Evolutionary conservation across 73 alveolate species (phyloP), one percentile per base, ranked within the genome.

Genomic region (Stentor roeselii): DNA sequence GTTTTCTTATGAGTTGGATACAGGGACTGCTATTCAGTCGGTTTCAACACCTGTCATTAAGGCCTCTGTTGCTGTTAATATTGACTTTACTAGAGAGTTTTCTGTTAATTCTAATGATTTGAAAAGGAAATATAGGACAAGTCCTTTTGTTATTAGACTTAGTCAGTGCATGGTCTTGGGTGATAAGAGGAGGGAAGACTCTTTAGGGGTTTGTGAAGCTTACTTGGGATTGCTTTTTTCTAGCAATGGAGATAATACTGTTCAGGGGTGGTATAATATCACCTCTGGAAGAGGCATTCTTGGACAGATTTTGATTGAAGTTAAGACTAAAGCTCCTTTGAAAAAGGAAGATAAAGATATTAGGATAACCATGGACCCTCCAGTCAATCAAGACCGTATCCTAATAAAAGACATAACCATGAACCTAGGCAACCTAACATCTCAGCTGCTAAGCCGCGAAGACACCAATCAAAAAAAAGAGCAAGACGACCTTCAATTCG

Each of bases 171-270:
- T 67, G 11, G 80, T 21, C 34, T 30, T 1, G 14, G n/a, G 41
- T 21, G 34, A 67, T 67, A 0, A 40, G 80, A 14, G 80, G 2
- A n/a, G 80, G 34, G 80, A 67, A 67, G 37, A 21, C 11, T 11
- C 37, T 21, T 21, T 67, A 67, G 80, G 80, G 14, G 37, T 67
- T 67, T 67, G 80, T 67, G 80, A 67, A 67, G 80, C 37, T 1
- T 67, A 67, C 34, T 11, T 67, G 21, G 80, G 80, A 27, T 40
- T 67, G n/a, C 34, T 67, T 27, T 67, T 67, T 67, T 67, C 80
- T 67, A 21, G 15, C 1, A 32, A 67, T 34, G 37, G 42, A 67
- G 80, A 67, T 30, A 27, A 36, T 30, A 11, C 41, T 21, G 80
- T 67, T 15, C 37, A 67, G 21, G 80, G 80, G 41, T 67, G 80